Conservation (phyloP, 2,329 filamentous ascomycete genomes). For the Exophiala sp. region DNA sequence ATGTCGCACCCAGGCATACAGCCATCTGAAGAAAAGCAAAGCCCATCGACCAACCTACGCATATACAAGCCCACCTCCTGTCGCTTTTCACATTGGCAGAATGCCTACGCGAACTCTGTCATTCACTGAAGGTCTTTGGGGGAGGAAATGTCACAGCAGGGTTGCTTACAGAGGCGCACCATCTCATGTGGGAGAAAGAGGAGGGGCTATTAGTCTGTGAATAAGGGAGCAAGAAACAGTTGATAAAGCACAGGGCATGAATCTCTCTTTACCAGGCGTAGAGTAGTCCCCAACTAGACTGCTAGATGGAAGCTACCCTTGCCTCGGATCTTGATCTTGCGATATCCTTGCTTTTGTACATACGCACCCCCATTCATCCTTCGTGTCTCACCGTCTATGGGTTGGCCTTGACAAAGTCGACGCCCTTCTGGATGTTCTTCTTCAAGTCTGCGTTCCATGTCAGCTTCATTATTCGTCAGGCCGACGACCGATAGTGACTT, state of each 20-base stretch:
- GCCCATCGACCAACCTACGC: background rate
- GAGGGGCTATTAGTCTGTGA: background rate
- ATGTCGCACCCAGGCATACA: background rate
- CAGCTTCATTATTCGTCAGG: slow-evolving; percentile 13
- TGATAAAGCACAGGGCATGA: background rate
- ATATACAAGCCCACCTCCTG: background rate
- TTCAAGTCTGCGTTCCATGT: slow-evolving; percentile 35
- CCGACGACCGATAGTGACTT: slow-evolving; percentile 1
- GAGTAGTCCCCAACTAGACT: slow-evolving; percentile 2
- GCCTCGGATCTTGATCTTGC: background rate
- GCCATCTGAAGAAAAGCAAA: background rate
- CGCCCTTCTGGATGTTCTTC: slow-evolving; percentile 89
- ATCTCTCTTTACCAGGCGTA: slow-evolving; percentile 5
- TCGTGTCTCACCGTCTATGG: slow-evolving; percentile 34
- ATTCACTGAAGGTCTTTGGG: background rate
- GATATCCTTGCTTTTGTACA: slow-evolving; percentile 20
- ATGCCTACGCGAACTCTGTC: background rate
- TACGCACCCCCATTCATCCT: background rate
- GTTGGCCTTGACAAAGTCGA: slow-evolving; percentile 59
- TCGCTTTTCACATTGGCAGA: background rate
- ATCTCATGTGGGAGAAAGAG: too few relatives aligned
- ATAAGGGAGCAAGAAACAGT: background rate
- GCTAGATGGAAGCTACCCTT: slow-evolving; percentile 3
- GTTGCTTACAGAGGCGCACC: too few relatives aligned
- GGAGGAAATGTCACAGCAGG: too few relatives aligned